Conservation (phyloP, 2,329 filamentous ascomycete species). For the Pseudocercospora musae region DNA sequence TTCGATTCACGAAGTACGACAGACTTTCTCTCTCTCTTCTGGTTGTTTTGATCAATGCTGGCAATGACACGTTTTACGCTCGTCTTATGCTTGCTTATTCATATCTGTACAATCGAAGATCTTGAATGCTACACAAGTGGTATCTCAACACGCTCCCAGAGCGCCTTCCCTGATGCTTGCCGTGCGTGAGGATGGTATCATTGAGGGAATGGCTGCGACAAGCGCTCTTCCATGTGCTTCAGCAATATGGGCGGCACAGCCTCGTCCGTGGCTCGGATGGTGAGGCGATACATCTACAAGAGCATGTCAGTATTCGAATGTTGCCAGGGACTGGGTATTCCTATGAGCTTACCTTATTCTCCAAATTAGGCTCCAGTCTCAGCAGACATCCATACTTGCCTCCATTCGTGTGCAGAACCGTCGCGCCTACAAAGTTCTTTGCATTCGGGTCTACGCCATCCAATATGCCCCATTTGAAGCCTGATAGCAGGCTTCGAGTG, state of each 20-base stretch:
- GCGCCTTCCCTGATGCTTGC: not conserved
- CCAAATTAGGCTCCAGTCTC: conserved; percentile 90
- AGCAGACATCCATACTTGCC: conserved; percentile 94
- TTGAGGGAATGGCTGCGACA: conserved; percentile 51
- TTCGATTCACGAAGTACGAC: not conserved
- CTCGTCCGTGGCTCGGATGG: conserved; percentile 90
- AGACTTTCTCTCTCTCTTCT: no score
- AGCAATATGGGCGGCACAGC: conserved; percentile 74
- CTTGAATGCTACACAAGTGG: conserved; percentile 1
- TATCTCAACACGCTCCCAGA: not conserved
- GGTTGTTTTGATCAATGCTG: not conserved
- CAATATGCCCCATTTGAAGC: conserved; percentile 86
- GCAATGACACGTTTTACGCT: not conserved
- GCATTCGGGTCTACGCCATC: conserved; percentile 84
- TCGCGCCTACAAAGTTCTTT: conserved; percentile 90
- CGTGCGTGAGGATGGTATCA: not conserved
- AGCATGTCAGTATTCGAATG: conserved; percentile 13
- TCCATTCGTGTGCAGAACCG: conserved; percentile 76
- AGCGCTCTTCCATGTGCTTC: conserved; percentile 81
- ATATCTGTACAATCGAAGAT: not conserved
- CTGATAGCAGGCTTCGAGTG: conserved; percentile 69
- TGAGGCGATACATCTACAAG: conserved; percentile 85
- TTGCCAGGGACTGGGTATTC: not conserved
- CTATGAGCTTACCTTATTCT: conserved; percentile 69
- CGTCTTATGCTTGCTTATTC: not conserved